Evolutionary conservation across 2,329 filamentous ascomycete genomes (phyloP), one percentile per base, ranked within the genome.

Genomic region (Claviceps paspali): DNA sequence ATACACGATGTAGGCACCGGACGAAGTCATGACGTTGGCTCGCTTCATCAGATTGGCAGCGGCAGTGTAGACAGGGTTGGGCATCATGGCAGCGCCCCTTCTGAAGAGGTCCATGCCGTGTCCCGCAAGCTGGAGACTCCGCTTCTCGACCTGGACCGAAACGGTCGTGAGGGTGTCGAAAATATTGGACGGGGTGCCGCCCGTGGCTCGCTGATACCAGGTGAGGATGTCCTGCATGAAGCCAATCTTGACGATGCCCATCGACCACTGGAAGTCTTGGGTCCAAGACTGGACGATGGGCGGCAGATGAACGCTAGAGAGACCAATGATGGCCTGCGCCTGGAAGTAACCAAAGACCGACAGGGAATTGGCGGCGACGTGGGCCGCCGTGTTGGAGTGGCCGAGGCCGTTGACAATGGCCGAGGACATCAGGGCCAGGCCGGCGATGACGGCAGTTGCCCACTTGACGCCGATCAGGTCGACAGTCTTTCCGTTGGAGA

Each of bases 221-320:
- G 85, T 93, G 43, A 84, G 83, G 51, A 93, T 81, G 26, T 66
- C 67, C 62, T 95, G 84, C 62, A 94, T 71, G 56, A 92, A 95
- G 8, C 65, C 66, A 30, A 94, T 69, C 38, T 73, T 73, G 50
- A 95, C 92, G 49, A 95, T 86, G 49, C 87, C 87, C 83, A 95
- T 88, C 52, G 80, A 91, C 87, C 87, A 95, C 54, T 92, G 82
- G 63, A 95, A 94, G 61, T 94, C 87, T 61, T 94, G 87, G 1
- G 86, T 93, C 87, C 87, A 95, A 0, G 86, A 72, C 50, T 82
- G 72, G 39, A 91, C 87, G 43, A 93, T 82, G 0, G 87, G 87
- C 9, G 87, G 87, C 35, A 93, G 71, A 33, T 69, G 67, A 10
- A 94, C 79, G 17, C 80, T 73, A 36, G 79, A 82, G 60, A 94